Evolutionary conservation across 2,329 filamentous ascomycete genomes (phyloP), one percentile per base, ranked within the genome.

Genomic region (Huntiella bhutanensis): DNA sequence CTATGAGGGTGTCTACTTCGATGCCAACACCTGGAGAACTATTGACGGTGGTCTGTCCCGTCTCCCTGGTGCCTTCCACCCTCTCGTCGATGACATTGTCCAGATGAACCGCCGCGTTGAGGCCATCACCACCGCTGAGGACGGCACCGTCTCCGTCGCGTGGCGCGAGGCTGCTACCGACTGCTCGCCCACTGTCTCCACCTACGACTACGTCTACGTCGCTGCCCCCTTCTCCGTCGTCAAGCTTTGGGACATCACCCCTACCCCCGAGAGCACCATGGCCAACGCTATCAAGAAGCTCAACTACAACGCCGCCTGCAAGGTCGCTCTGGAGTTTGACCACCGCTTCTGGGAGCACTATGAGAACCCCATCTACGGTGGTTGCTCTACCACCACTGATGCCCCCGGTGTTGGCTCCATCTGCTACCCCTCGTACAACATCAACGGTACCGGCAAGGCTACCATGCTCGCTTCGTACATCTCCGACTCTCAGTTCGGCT

Each of bases 171-270:
- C 64, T 37, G 63, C 59, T 52, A 65, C 55, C 41, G 59, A 60
- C 33, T 47, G 53, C 15, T 53, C 54, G 51, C 60, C 66, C 55
- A 50, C 71, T 43, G 68, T 61, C 39, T 63, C 68, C 19, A 65
- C 67, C 2, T 79, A 73, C 54, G 77, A 83, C 59, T 82, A 82
- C 56, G 70, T 74, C 22, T 63, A 82, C n/a, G 65, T 82, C 5
- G 66, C 75, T 0, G 69, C 70, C 0, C 78, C 78, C 0, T 81
- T 82, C 58, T 69, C 71, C 41, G 70, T 75, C 45, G 71, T 81
- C 36, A 66, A 76, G 33, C 65, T 71, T 17, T 80, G 76, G 74
- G 62, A 70, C 4, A 62, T 81, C 0, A 34, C 43, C 12, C 73
- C 74, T 5, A 43, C 52, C 45, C 44, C 70, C 5, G 59, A 60